phyloP scores from a whole-genome alignment of 805 yeast genomes.

The Phaffomyces antillensis region DNA sequence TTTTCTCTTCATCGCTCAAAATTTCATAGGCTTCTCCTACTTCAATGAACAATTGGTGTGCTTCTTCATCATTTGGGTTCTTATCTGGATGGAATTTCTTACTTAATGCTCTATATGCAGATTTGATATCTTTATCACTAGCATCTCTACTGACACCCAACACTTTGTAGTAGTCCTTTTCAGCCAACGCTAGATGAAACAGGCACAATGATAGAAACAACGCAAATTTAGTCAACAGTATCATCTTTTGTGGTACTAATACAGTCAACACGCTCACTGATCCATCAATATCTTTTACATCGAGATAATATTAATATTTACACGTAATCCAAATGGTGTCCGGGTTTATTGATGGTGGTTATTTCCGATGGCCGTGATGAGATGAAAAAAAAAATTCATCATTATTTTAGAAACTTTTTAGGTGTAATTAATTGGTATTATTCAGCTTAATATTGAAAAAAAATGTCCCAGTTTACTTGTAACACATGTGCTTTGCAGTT shows the following conservation, averaged over 20 bases:
- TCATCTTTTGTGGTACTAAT: background rate
- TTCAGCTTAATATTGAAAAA: background rate
- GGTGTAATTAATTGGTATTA: background rate
- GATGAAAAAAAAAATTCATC: constrained; percentile 1
- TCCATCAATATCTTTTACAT: background rate
- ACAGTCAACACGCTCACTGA: background rate
- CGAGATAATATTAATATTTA: background rate
- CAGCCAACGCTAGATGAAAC: constrained; percentile 11
- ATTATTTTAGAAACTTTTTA: background rate
- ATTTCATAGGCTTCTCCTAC: constrained; percentile 92
- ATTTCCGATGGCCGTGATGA: constrained; percentile 5
- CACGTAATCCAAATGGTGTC: constrained; percentile 5
- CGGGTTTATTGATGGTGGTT: constrained; percentile 1
- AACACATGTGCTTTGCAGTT: constrained; percentile 83
- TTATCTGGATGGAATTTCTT: constrained; percentile 94
- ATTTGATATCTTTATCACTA: constrained; percentile 71
- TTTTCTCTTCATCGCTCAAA: constrained; percentile 63
- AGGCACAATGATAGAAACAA: constrained; percentile 2
- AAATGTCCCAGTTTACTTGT: constrained; percentile 51
- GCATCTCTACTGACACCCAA: constrained; percentile 68
- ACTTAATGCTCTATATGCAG: constrained; percentile 75
- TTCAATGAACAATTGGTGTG: constrained; percentile 81
- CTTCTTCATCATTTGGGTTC: constrained; percentile 74
- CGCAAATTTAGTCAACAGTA: constrained; percentile 1
- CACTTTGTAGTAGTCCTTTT: constrained; percentile 48